Percentiles rank a stretch among this genome's conserved stretches.
phyloP scores from a whole-genome alignment of 805 yeast species.

The Millerozyma acaciae region DNA sequence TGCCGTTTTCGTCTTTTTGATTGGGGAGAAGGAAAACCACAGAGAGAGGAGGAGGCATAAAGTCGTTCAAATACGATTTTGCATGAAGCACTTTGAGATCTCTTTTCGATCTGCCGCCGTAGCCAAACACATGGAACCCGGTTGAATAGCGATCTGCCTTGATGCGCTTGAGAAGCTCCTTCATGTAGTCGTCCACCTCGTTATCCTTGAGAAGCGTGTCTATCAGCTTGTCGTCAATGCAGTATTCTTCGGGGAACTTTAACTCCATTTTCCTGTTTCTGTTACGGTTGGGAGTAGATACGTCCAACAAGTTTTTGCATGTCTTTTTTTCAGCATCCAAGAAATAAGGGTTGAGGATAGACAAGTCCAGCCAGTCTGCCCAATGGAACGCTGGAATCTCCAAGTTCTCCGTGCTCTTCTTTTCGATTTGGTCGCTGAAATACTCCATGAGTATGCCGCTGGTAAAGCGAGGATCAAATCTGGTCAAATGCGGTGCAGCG shows the following conservation, averaged over 20 bases:
- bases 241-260: constrained; percentile 14
- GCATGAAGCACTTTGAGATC: constrained; percentile 28
- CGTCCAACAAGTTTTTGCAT: constrained; percentile 18
- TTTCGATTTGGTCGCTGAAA: constrained; percentile 11
- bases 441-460: constrained; percentile 17
- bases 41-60: constrained; percentile 36
- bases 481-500: constrained; percentile 9
- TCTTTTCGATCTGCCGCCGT: constrained; percentile 29
- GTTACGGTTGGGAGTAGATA: constrained; percentile 9
- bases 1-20: neutral
- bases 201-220: constrained; percentile 7
- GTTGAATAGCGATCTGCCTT: constrained; percentile 14
- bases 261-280: constrained; percentile 12
- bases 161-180: constrained; percentile 5
- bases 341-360: constrained; percentile 15
- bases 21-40: constrained; percentile 28
- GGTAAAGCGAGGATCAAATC: constrained; percentile 29
- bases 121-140: constrained; percentile 38
- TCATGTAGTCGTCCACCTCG: constrained; percentile 4
- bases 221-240: constrained; percentile 23
- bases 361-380: constrained; percentile 28
- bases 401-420: constrained; percentile 5
- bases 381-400: constrained; percentile 26
- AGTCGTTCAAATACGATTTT: constrained; percentile 37
- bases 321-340: constrained; percentile 11